Percentiles rank a stretch among this genome's conserved stretches.
phyloP scores from a whole-genome alignment of 352 stramenopile genomes.

The Sclerospora graminicola region DNA sequence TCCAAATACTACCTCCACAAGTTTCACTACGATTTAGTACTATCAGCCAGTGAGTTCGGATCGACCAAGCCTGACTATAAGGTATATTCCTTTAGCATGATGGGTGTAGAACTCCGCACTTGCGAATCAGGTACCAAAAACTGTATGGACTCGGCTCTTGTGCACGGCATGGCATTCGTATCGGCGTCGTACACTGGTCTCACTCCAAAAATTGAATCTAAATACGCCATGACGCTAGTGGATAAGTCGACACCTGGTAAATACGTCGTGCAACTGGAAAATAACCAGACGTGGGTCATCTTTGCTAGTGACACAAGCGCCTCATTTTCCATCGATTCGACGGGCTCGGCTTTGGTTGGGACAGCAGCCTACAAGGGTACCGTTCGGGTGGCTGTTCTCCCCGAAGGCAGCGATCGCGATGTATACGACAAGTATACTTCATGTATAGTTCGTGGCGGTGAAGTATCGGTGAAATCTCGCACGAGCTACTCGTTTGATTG shows the following conservation, averaged over 20 bases:
- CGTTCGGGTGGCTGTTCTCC: constrained; percentile 53
- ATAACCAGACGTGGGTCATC: constrained; percentile 65
- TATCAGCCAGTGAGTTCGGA: constrained; percentile 53
- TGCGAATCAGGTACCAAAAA: constrained; percentile 21
- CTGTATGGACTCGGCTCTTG: constrained; percentile 47
- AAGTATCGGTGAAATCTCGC: constrained; percentile 34
- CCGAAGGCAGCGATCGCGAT: constrained; percentile 19
- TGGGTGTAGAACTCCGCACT: constrained; percentile 43
- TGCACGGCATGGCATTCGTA: constrained; percentile 73
- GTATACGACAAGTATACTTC: constrained; percentile 52
- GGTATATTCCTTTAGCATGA: constrained; percentile 56
- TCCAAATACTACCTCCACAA: constrained; percentile 60
- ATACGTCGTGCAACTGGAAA: constrained; percentile 46
- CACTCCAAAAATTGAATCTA: constrained; percentile 37
- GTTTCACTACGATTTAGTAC: constrained; percentile 60
- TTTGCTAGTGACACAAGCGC: constrained; percentile 36
- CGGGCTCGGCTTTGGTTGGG: constrained; percentile 27
- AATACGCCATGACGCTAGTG: constrained; percentile 40
- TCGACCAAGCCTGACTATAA: constrained; percentile 48
- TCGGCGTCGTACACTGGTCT: constrained; percentile 48
- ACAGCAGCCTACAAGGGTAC: constrained; percentile 34
- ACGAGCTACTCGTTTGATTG: constrained; percentile 62
- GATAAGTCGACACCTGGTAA: constrained; percentile 34
- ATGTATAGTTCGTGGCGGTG: constrained; percentile 45
- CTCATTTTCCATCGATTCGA: constrained; percentile 34